Evolutionary conservation across 2,329 filamentous ascomycete species (phyloP), one percentile per base, ranked within the genome.

Genomic region (Ascochyta clinopodiicola): DNA sequence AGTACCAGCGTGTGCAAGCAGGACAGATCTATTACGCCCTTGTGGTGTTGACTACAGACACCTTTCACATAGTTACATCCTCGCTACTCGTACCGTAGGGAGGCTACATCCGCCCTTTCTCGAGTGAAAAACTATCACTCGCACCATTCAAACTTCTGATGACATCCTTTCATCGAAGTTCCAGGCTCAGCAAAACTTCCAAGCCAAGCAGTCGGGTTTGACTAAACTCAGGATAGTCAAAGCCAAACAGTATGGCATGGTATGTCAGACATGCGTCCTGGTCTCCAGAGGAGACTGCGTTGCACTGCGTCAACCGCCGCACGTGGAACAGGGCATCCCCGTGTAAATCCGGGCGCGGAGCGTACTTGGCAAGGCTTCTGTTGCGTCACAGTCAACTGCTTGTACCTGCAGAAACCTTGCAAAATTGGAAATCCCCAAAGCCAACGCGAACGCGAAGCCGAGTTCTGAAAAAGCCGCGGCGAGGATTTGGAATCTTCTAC

Each of bases 321-420:
- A 35, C 34, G 22, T 27, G n/a, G 25, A 32, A 15, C 25, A 31
- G 38, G 44, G 8, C 38, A 34, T 15, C 31, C 31, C 43, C 25
- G 38, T 31, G 50, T 44, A 19, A 43, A 48, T 39, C 44, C 44
- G 44, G 17, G 38, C 12, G 34, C 51, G 44, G 48, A 38, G 34
- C 44, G 43, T 27, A 12, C 44, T 48, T 34, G 44, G 27, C 32
- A 44, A 48, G 38, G 44, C 25, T 17, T 15, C 8, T 46, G 17
- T 35, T 17, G 31, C 38, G 29, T 49, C 19, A 25, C 37, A 34
- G 19, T 32, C 31, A 22, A 43, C 34, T 36, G 27, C 34, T 6
- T 24, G 51, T 48, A 48, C 51, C 51, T 54, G 44, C 51, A 48
- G 36, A 32, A 17, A 34, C 9, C 15, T 22, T 38, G 19, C 27